Evolutionary conservation across 306 rosid genomes (phyloP), one percentile per base, ranked within the genome.

Genomic region (Biancaea sappan): DNA sequence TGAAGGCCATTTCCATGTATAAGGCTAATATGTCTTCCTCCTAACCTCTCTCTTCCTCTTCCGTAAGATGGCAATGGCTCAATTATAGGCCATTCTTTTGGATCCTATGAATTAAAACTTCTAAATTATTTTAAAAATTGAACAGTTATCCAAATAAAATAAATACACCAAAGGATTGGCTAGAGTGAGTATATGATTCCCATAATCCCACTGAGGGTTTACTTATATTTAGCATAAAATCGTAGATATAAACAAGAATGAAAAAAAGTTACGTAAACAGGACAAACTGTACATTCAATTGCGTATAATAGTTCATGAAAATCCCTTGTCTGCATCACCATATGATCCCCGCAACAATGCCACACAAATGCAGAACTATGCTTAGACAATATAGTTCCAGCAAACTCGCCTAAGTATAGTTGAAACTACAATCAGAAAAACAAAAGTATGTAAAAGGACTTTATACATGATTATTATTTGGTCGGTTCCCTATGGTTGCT

Each of bases 1-100:
- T 86, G 76, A 60, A 91, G 82, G 9, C 91, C 96, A 84, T 94
- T 79, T 51, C 92, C 98, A 79, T 94, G 98, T 77, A 94, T 83
- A 64, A 94, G 97, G 88, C 98, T 94, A 68, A 88, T 90, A 80
- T 94, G 98, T 66, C 98, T 91, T 74, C 95, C 96, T 60, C 98
- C 98, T 41, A 86, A 52, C 73, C 98, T 84, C 87, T 94, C 98
- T 75, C 98, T 90, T 16, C 98, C 98, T 86, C 98, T 86, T 78
- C 97, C 98, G 79, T 91, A 94, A 16, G 97, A 90, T 58, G 98
- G 96, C 56, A 94, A 75, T 14, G 98, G 89, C 82, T 88, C 93
- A 68, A 94, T 86, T 76, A 94, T 56, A 54, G 98, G 96, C 97
- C 97, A 94, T 54, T 94, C 93, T 52, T 83, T 77, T 9, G 78